A percentile compares a stretch with the other conserved stretches of the same genome.
phyloP scores from a whole-genome alignment of 352 stramenopile genomes.

The Phytophthora rubi region DNA sequence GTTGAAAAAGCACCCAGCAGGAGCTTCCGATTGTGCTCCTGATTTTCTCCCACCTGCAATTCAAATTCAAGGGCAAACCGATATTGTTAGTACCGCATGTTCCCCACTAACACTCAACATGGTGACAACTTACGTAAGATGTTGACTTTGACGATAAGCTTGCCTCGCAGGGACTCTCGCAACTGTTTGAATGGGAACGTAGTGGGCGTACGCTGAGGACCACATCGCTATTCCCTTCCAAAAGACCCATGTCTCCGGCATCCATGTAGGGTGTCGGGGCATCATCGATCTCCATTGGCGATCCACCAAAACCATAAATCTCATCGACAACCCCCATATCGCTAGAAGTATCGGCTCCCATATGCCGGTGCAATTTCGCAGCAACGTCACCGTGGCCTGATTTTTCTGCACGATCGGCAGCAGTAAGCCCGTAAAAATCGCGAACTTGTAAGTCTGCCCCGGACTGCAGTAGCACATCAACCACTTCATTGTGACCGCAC shows the following conservation, averaged over 20 bases:
- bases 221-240: constrained; percentile 26
- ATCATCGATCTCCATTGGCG: constrained; percentile 63
- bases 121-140: constrained; percentile 52
- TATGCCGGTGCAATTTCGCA: constrained; percentile 49
- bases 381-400: constrained; percentile 65
- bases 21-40: constrained; percentile 86
- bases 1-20: constrained; percentile 86
- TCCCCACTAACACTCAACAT: background rate
- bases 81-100: constrained; percentile 7
- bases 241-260: constrained; percentile 44
- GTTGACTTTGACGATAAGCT: constrained; percentile 37
- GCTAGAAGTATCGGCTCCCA: constrained; percentile 27
- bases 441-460: constrained; percentile 63
- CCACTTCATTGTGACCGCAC: constrained; percentile 72
- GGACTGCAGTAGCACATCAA: constrained; percentile 66
- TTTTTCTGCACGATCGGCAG: constrained; percentile 80
- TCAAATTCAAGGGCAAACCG: background rate
- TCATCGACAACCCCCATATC: constrained; percentile 27
- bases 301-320: constrained; percentile 37
- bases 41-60: constrained; percentile 67
- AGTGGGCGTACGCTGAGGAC: background rate
- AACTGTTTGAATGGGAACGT: constrained; percentile 38
- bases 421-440: constrained; percentile 78
- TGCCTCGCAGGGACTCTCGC: constrained; percentile 41
- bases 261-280: constrained; percentile 43